Base-by-base conservation (phyloP, 2,329 filamentous ascomycete species). In the Xylariales sp. region DNA sequence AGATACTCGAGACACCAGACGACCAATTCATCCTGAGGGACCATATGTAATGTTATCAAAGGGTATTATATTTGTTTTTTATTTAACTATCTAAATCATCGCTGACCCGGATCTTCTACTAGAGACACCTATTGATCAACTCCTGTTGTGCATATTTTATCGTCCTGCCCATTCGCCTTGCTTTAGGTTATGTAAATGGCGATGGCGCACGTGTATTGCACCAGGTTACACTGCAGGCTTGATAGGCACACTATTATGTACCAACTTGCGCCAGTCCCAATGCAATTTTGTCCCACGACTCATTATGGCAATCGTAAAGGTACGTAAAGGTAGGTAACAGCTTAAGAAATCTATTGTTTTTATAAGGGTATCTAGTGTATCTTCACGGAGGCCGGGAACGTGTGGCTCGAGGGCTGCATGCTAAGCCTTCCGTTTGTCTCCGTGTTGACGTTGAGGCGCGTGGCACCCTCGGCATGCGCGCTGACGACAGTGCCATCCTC, bases 401-500 rank as follows among this genome's bases (percentile, higher is more conserved):
- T 39, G n/a, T 50, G 28, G 9, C 9, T 59, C 7, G 49, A 5
- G 32, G 66, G 63, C 16, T 36, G 45, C 66, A 69, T 70, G 56
- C 41, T 52, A 16, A 70, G 63, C 49, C 18, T 59, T 16, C 69
- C 69, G 34, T 69, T 67, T 28, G 12, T 3, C 3, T 28, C 23
- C 5, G 63, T 39, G 3, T 39, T 56, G 30, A 70, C 34, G 7
- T 36, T 59, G 2, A 70, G 57, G 18, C 28, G 49, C 9, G 66
- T n/a, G 10, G 63, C 60, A 16, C 62, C 69, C 45, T 71, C 69
- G 23, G 67, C 69, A 36, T 67, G 67, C 8, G 61, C 69, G 18
- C 18, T 56, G 8, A 68, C 61, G 36, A 69, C 46, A n/a, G 57
- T 43, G 48, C 66, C 69, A 10, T 70, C 63, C 1, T 39, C 18